Base-by-base conservation (phyloP, 2,329 filamentous ascomycete species). In the Thyridium curvatum region DNA sequence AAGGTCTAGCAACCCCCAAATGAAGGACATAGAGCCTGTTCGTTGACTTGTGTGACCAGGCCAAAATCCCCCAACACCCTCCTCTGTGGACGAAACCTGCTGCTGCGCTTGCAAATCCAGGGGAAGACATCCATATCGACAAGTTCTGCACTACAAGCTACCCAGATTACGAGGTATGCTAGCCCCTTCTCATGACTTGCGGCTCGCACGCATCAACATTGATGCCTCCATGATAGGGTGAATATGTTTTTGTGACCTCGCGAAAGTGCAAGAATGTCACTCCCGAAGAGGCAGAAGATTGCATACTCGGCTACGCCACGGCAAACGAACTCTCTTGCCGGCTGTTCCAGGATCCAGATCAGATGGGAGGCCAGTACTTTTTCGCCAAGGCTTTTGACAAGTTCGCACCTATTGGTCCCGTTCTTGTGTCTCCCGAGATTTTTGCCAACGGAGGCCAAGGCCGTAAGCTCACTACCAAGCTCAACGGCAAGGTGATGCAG, bases 211-310 rank as follows among this genome's bases (percentile, higher is more conserved):
- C 0, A 61, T 64, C 42, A 56, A 65, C 42, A 52, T 64, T 29
- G 72, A 75, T 45, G 74, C 68, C 44, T 26, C 10, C 21, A 26
- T 6, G 10, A 6, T 71, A 75, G 45, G 69, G 65, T 1, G 72
- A 76, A 45, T 61, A 75, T 38, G 65, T 60, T 4, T 60, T 76
- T 26, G 59, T 76, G 4, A 68, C 75, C 18, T 65, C 66, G 9
- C 60, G 63, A 30, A 59, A 65, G 21, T 64, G 60, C 38, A 72
- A 71, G 46, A 65, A 74, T 38, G 62, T 74, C 3, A 46, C 58
- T 4, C 21, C 21, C 6, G 21, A 26, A 26, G 21, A 26, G 10
- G 21, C 21, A 26, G 21, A 26, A 10, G 21, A 26, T 10, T 26
- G 10, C 32, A 54, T 61, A n/a, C 41, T 60, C 1, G 58, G 55